Evolutionary conservation across 1,284 basidiomycete species (phyloP).

Genomic region (Puccinia sorghi): DNA sequence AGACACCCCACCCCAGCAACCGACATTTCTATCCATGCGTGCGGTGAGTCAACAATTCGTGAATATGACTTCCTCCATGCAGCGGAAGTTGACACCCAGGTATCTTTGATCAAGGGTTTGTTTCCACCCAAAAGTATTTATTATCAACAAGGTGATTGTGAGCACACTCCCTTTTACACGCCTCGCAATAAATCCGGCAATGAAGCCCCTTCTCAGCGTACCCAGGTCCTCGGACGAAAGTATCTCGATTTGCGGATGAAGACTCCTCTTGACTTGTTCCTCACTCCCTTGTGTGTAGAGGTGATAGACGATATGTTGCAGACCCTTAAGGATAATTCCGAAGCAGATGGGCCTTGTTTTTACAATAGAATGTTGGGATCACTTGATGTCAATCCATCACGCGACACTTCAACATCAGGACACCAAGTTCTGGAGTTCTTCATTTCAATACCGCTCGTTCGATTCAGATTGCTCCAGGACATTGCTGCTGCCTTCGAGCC

Average conservation of each 20-base stretch:
- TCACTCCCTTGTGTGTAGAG: slow-evolving; percentile 27
- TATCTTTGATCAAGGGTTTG: slow-evolving; percentile 5
- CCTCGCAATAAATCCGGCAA: not conserved
- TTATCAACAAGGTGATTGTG: not conserved
- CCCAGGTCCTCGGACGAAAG: slow-evolving; percentile 23
- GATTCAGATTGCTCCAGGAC: slow-evolving; percentile 33
- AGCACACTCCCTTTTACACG: not conserved
- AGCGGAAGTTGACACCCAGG: not conserved
- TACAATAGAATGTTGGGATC: slow-evolving; percentile 18
- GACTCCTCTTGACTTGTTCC: slow-evolving; percentile 26
- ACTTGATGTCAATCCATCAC: slow-evolving; percentile 9
- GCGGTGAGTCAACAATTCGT: not conserved
- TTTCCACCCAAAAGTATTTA: slow-evolving; percentile 33
- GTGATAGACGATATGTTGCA: slow-evolving; percentile 29
- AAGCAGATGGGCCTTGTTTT: slow-evolving; percentile 11
- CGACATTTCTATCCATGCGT: slow-evolving; percentile 30
- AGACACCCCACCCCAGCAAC: slow-evolving; percentile 19
- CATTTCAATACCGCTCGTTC: slow-evolving; percentile 27
- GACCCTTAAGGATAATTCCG: not conserved
- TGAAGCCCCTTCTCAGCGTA: not conserved
- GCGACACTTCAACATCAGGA: not conserved
- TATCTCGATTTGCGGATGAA: slow-evolving; percentile 37
- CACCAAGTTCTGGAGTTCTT: slow-evolving; percentile 18
- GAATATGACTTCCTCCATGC: not conserved
- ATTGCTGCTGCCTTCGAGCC: slow-evolving; percentile 20